Evolutionary conservation across 768 basidiomycete genomes (phyloP).

Genomic region (Leccinellum rugosiceps): DNA sequence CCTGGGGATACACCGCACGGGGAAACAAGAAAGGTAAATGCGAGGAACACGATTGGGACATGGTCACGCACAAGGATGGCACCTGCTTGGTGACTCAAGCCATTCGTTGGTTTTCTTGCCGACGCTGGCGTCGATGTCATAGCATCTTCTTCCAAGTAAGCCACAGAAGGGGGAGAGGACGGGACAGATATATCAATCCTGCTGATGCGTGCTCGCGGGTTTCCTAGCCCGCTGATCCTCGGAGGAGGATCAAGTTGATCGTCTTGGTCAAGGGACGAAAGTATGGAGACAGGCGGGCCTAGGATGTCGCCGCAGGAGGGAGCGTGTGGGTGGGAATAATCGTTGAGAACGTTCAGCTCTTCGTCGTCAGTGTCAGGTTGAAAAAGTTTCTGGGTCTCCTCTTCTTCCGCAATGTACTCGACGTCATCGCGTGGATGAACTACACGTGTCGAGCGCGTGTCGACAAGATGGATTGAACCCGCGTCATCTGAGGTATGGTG

Average conservation of each 20-base stretch:
- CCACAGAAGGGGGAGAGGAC: constrained; percentile 8
- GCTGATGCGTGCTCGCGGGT: constrained; percentile 48
- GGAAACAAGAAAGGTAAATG: neutral
- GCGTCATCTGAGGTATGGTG: constrained; percentile 42
- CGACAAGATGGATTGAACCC: constrained; percentile 37
- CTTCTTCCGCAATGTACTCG: constrained; percentile 23
- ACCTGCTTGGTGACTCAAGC: constrained; percentile 80
- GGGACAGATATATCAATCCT: constrained; percentile 37
- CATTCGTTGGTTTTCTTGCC: constrained; percentile 17
- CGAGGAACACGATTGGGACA: neutral
- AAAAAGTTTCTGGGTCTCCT: constrained; percentile 24
- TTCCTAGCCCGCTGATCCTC: constrained; percentile 35
- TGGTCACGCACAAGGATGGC: constrained; percentile 67
- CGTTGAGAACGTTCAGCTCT: constrained; percentile 4
- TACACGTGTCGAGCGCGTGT: constrained; percentile 29
- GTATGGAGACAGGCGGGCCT: neutral
- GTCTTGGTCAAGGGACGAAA: constrained; percentile 8
- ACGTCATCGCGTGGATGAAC: constrained; percentile 9
- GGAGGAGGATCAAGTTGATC: constrained; percentile 12
- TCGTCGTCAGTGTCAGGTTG: constrained; percentile 23
- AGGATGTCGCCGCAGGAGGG: neutral
- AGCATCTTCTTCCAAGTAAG: constrained; percentile 17
- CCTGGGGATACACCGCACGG: constrained; percentile 42
- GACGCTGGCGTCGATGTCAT: constrained; percentile 13
- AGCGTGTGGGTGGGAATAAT: neutral